These are phyloP conservation scores for Globisporangium ultimum DNA, from an alignment of 352 stramenopile species.

Conservation along the genomic window DNA sequence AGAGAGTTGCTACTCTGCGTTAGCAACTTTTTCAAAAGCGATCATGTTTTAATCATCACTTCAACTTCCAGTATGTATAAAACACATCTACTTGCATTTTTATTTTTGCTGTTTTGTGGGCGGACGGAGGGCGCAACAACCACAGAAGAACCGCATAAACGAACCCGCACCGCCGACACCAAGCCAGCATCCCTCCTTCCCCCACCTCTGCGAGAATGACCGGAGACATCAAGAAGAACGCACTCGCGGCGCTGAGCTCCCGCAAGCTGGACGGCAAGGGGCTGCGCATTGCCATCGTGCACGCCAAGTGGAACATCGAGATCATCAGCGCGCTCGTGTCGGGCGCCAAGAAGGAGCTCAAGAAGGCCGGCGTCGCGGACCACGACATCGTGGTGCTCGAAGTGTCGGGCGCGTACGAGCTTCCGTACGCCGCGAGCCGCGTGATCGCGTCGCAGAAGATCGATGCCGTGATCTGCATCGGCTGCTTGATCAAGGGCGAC, in stretches of 20 bases:
- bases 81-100: too few species aligned
- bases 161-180: too few species aligned
- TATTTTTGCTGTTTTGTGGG: too few species aligned
- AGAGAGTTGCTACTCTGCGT: too few species aligned
- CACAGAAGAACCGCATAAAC: too few species aligned
- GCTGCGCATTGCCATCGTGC: conserved; percentile 78
- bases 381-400: conserved; percentile 68
- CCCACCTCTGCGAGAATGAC: conserved; percentile 17
- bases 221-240: conserved; percentile 73
- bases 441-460: conserved; percentile 91
- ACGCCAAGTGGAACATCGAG: conserved; percentile 85
- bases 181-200: too few species aligned
- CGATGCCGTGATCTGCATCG: conserved; percentile 95
- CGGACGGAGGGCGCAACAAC: too few species aligned
- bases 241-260: conserved; percentile 61
- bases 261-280: conserved; percentile 76
- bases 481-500: conserved; percentile 95
- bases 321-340: conserved; percentile 70
- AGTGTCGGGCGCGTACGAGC: conserved; percentile 96
- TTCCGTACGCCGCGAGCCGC: conserved; percentile 93
- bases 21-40: background rate
- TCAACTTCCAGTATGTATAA: background rate
- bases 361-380: conserved; percentile 52
- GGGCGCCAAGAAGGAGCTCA: conserved; percentile 62
- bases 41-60: background rate